A percentile compares a stretch with the other conserved stretches of the same genome.
Conservation (phyloP, 1,284 basidiomycete species). For the Filobasidium uniguttulatum region DNA sequence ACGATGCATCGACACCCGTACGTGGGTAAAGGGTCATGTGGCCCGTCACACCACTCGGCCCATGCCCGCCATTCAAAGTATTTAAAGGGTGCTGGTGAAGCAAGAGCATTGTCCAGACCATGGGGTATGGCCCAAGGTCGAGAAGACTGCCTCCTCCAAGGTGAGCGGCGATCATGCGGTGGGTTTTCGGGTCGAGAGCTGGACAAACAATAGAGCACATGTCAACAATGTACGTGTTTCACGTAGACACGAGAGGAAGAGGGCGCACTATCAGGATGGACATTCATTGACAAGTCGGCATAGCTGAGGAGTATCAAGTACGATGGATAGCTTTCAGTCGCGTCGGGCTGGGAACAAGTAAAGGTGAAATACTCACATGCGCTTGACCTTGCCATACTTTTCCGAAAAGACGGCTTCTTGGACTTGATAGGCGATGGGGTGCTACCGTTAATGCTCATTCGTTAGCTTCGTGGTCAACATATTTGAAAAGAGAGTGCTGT, state of each 20-base stretch:
- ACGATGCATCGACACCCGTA: constrained; percentile 67
- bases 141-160: constrained; percentile 74
- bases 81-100: constrained; percentile 60
- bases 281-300: constrained; percentile 61
- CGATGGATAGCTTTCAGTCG: not conserved
- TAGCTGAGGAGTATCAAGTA: constrained; percentile 33
- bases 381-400: constrained; percentile 32
- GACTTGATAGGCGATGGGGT: constrained; percentile 33
- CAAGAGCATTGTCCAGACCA: constrained; percentile 48
- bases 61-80: constrained; percentile 45
- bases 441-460: constrained; percentile 10
- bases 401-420: constrained; percentile 32
- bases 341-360: not conserved
- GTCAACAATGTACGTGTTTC: constrained; percentile 2
- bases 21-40: constrained; percentile 43
- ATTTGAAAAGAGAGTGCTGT: not conserved
- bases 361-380: constrained; percentile 20
- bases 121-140: constrained; percentile 74
- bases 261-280: constrained; percentile 53
- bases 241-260: not conserved
- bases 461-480: not conserved
- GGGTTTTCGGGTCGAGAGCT: constrained; percentile 25
- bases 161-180: constrained; percentile 64
- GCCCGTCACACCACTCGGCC: constrained; percentile 30
- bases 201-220: not conserved